Conservation (phyloP, 495 filamentous ascomycete genomes). For the Aspergillus olivimuriae region DNA sequence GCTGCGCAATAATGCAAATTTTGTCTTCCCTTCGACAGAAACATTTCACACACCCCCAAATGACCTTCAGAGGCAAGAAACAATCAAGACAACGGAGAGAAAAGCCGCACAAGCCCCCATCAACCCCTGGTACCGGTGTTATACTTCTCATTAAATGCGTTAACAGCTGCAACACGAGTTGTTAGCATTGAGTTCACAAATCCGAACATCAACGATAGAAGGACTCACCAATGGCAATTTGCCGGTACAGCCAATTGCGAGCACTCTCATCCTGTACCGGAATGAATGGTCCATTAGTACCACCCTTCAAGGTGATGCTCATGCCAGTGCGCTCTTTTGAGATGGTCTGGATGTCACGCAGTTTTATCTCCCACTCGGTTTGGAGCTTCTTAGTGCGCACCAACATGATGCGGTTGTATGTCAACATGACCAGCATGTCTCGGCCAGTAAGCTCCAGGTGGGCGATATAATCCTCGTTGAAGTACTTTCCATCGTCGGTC, state of each 20-base stretch:
- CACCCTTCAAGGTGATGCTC: slow-evolving; percentile 79
- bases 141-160: slow-evolving; percentile 66
- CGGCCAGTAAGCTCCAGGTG: slow-evolving; percentile 86
- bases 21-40: no score
- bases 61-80: no score
- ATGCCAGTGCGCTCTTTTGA: slow-evolving; percentile 93
- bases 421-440: slow-evolving; percentile 93
- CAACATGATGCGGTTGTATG: slow-evolving; percentile 86
- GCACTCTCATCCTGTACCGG: slow-evolving; percentile 84
- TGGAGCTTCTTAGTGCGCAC: slow-evolving; percentile 76
- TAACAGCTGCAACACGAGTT: slow-evolving; percentile 41
- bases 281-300: slow-evolving; percentile 90
- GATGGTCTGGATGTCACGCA: slow-evolving; percentile 96
- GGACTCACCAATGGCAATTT: slow-evolving; percentile 54
- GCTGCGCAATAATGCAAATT: no score
- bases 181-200: slow-evolving; percentile 10
- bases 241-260: slow-evolving; percentile 78
- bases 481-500: slow-evolving; percentile 91
- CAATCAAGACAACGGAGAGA: no score
- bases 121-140: slow-evolving; percentile 46
- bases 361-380: slow-evolving; percentile 90
- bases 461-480: slow-evolving; percentile 95
- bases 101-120: background rate
- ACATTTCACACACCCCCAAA: no score
- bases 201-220: background rate